Evolutionary conservation across 73 alveolate genomes (phyloP), one percentile per base, ranked within the genome.

Genomic region (Paramecium bursaria): DNA sequence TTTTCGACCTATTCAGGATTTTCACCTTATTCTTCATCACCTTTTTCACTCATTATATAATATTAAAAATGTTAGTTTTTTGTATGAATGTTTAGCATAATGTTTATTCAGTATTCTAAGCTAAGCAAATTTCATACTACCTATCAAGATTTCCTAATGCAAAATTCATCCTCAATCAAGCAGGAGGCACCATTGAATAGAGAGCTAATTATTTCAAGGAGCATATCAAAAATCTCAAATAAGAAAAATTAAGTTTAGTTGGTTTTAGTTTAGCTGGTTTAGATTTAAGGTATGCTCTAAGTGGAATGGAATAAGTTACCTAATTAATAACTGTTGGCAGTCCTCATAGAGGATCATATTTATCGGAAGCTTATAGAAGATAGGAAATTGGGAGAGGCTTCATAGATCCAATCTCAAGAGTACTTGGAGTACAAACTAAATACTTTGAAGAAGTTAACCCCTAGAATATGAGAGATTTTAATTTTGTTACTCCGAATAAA

Each of bases 1-100:
- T 46, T 52, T 46, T 79, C 50, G 5, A 48, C 85, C 54, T 79
- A 48, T 35, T 79, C 89, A 1, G 23, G 74, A 14, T 79, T 82
- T 2, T 50, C 21, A 11, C 22, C 51, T 44, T 79, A 48, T 44
- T 79, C 89, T 5, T 47, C 82, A 39, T 67, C 82, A 42, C 27
- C 82, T 21, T 67, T 39, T 42, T 67, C 3, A 67, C 82, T 67
- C 82, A 67, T 67, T 39, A n/a, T n/a, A n/a, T n/a, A n/a, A n/a
- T n/a, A n/a, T n/a, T n/a, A n/a, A n/a, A n/a, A n/a, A n/a, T n/a
- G n/a, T n/a, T n/a, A n/a, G n/a, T n/a, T n/a, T n/a, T n/a, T n/a
- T n/a, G n/a, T n/a, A n/a, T n/a, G n/a, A n/a, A n/a, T n/a, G n/a
- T n/a, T n/a, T n/a, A n/a, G n/a, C n/a, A n/a, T n/a, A n/a, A n/a